Base-by-base conservation (phyloP, 306 rosid genomes). In the barrel medic (Medicago truncatula) region DNA sequence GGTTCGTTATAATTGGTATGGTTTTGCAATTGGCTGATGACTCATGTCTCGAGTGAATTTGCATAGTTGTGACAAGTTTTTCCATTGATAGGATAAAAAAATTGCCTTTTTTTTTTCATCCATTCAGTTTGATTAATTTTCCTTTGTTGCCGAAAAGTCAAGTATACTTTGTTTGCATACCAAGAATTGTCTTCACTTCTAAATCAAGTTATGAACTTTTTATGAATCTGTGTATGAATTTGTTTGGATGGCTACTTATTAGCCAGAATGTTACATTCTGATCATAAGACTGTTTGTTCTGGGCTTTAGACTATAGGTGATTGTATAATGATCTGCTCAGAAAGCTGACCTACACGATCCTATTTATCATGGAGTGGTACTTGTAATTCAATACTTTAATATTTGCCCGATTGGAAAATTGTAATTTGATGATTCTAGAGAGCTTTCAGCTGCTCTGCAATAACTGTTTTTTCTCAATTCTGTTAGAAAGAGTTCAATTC, bases 1-100 rank as follows among this genome's bases (percentile, higher is more conserved):
- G 96, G 97, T 93, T 82, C 58, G 78, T 66, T 74, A 81, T 47
- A 46, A 57, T 34, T 62, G 7, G 47, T 34, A 34, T 62, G 38
- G 38, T 40, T 49, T 64, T 15, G 16, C 80, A 5, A 9, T 62
- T 36, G 23, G 59, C 80, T 67, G 70, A 52, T 73, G 63, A 50
- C 16, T 68, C 52, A 20, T 7, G 63, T 68, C 63, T 17, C 61
- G 64, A 74, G 63, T 84, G 71, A 60, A 59, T 58, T 58, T 76
- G 4, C 69, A 53, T 70, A 25, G 63, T 41, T 31, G 52, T 52
- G 28, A 36, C 20, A 17, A 1, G 40, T 41, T 65, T 58, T 73
- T 56, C 60, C 34, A n/a, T 53, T 49, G 13, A 69, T 44, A 10
- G 36, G 52, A 49, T 46, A 69, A 20, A 11, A 11, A 36, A 3